Percentiles rank a stretch among this genome's conserved stretches.
phyloP scores from a whole-genome alignment of 192 early-diverging fungal species.

The Pilaira anomala region DNA sequence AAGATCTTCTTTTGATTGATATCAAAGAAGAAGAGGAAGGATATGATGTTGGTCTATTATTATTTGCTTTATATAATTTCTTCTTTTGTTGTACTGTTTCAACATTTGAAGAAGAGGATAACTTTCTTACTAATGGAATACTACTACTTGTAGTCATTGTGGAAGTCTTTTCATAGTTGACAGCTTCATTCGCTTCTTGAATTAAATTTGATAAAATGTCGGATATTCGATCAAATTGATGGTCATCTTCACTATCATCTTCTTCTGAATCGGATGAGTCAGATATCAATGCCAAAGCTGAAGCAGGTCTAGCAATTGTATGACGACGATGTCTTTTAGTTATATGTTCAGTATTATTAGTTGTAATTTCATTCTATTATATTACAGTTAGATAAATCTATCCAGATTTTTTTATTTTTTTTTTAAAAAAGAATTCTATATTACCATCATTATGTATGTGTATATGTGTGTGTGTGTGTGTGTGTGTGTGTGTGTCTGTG shows the following conservation, averaged over 20 bases:
- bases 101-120: too few species aligned
- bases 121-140: neutral
- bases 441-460: neutral
- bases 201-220: conserved; percentile 29
- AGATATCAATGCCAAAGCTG: conserved; percentile 12
- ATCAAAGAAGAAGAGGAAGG: neutral
- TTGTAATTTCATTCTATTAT: conserved; percentile 16
- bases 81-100: neutral
- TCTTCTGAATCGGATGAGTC: neutral
- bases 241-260: conserved; percentile 9
- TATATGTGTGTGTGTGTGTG: neutral
- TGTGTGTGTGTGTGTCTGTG: neutral
- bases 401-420: neutral
- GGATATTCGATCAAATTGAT: conserved; percentile 31
- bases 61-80: neutral
- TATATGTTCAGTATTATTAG: neutral
- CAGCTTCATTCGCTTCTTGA: conserved; percentile 35
- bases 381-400: neutral
- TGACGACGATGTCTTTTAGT: conserved; percentile 3
- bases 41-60: neutral
- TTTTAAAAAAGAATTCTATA: neutral
- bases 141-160: neutral
- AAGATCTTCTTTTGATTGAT: too few species aligned
- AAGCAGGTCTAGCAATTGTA: conserved; percentile 27
- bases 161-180: conserved; percentile 1